A percentile compares a stretch with the other conserved stretches of the same genome.
phyloP scores from a whole-genome alignment of 116 monocot genomes.

The Cymodocea nodosa region DNA sequence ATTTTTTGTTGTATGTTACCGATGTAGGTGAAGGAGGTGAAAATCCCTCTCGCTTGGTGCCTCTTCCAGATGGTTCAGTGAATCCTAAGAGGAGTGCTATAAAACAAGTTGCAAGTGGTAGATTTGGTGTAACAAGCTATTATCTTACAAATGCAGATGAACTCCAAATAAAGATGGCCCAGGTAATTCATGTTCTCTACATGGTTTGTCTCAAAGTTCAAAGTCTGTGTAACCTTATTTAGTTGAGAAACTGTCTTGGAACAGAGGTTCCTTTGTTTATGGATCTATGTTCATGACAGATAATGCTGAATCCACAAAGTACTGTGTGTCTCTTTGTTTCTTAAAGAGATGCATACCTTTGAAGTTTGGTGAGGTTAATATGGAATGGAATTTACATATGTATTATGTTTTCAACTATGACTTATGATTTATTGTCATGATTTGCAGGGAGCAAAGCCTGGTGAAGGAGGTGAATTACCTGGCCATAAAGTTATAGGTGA shows the following conservation, averaged over 20 bases:
- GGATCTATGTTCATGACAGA: constrained; percentile 81
- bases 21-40: constrained; percentile 94
- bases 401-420: not conserved
- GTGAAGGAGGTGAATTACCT: constrained; percentile 99
- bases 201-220: not conserved
- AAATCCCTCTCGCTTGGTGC: constrained; percentile 84
- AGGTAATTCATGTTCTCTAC: constrained; percentile 42
- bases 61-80: constrained; percentile 80
- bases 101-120: constrained; percentile 99
- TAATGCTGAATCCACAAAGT: constrained; percentile 59
- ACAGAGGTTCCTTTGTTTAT: constrained; percentile 47
- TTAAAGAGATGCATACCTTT: constrained; percentile 58
- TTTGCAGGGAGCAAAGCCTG: constrained; percentile 94
- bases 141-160: constrained; percentile 99
- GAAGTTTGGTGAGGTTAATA: constrained; percentile 69
- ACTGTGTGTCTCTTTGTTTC: constrained; percentile 50
- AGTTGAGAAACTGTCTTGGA: constrained; percentile 1
- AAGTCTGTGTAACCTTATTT: not conserved
- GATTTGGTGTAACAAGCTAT: constrained; percentile 98
- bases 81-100: constrained; percentile 97
- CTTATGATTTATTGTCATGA: not conserved
- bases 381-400: constrained; percentile 32
- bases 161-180: constrained; percentile 99
- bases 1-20: not conserved
- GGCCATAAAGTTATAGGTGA: constrained; percentile 99